Base-by-base conservation (phyloP, 768 basidiomycete genomes). In the Boletus reticuloceps region DNA sequence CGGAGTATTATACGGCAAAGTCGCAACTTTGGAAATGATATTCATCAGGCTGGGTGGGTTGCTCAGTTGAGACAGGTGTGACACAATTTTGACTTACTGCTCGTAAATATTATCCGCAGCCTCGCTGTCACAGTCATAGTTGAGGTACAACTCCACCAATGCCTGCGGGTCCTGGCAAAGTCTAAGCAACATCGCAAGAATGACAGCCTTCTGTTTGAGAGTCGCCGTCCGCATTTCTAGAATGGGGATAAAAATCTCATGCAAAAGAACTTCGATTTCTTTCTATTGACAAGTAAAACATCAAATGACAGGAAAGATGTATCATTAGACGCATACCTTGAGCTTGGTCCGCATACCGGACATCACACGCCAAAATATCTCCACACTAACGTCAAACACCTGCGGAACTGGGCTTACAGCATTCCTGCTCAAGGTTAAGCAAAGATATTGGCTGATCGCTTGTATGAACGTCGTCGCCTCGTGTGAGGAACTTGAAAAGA, bases 161-260 rank as follows among this genome's bases (percentile, higher is more conserved):
- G 96, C 94, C 70, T 98, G 97, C 2, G 97, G 94, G 66, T 98
- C 97, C 69, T 96, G 91, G 65, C 91, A 95, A 16, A 99, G 75
- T 40, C 90, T 84, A 17, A 83, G 84, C 31, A 96, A 70, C 88
- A 97, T 95, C 39, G 84, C 87, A 49, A 98, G 78, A 50, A 98
- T 91, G 47, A 93, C 85, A 4, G 88, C 88, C 74, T 99, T 98
- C 70, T 98, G 97, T 66, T 93, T 93, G 47, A 96, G 75, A 1
- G 94, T 97, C 6, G 96, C 91, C 10, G 91, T 98, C 68, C 88
- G 86, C 94, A 99, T 98, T 74, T 99, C 97, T 54, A 98, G 78
- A 46, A 99, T 96, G 2, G 97, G 97, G 53, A 98, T 86, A 77
- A 98, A 99, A 58, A 99, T 98, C 71, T 99, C 97, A 63, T 97